These are phyloP conservation scores for Dillenia turbinata DNA, from an alignment of 164 flowering plant genomes.

Conservation along the genomic window DNA sequence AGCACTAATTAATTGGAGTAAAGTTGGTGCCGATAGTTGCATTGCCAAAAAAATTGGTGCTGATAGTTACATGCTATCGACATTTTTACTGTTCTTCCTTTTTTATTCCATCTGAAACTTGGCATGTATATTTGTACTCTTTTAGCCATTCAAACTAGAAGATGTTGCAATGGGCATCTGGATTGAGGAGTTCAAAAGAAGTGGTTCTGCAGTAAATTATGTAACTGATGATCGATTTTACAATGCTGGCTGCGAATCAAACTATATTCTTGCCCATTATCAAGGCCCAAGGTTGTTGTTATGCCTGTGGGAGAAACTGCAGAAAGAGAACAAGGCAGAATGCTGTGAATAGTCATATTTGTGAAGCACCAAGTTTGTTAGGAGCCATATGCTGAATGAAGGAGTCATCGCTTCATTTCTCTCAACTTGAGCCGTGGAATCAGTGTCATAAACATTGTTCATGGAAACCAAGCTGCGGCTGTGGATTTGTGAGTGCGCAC, in stretches of 20 bases:
- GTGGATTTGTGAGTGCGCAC: too few relatives aligned
- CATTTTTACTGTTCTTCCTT: background rate
- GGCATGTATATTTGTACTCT: conserved; percentile 5
- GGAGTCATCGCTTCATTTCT: too few relatives aligned
- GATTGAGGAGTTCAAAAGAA: conserved; percentile 59
- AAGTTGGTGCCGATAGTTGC: too few relatives aligned
- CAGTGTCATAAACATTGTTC: too few relatives aligned
- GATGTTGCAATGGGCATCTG: conserved; percentile 98
- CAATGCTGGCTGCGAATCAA: conserved; percentile 71
- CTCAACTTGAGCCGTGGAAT: too few relatives aligned
- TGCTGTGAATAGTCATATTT: conserved; percentile 57
- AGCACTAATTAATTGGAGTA: too few relatives aligned
- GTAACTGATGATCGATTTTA: conserved; percentile 57
- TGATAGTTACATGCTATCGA: too few relatives aligned
- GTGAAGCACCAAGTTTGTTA: too few relatives aligned
- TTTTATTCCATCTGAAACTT: background rate
- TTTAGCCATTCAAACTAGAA: conserved; percentile 84
- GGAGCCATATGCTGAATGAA: too few relatives aligned
- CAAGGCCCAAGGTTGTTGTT: conserved; percentile 73
- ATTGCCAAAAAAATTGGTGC: too few relatives aligned
- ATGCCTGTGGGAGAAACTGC: conserved; percentile 91
- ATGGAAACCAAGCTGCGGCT: too few relatives aligned
- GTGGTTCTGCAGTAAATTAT: conserved; percentile 52
- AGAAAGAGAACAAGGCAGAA: conserved; percentile 44
- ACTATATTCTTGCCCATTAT: conserved; percentile 84